A percentile compares a stretch with the other conserved stretches of the same genome.
Conservation (phyloP, 176 grass and related monocot genomes). For the Puya raimondii region DNA sequence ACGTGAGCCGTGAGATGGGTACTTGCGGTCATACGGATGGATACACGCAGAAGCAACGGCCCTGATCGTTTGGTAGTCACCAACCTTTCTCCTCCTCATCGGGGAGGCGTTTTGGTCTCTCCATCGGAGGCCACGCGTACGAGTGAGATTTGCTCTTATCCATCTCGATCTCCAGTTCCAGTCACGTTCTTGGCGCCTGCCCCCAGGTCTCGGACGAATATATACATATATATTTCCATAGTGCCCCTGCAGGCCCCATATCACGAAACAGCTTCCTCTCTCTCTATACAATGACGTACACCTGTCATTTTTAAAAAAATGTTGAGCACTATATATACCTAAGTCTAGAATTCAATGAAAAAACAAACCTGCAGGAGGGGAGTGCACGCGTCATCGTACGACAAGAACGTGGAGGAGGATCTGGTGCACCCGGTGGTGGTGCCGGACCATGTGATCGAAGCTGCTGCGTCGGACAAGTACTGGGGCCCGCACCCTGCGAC, state of each 20-base stretch:
- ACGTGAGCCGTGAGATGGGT: too few species aligned
- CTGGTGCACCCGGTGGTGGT: conserved; percentile 58
- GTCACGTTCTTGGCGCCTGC: neutral
- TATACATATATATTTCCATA: neutral
- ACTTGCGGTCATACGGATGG: too few species aligned
- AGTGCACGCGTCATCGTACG: conserved; percentile 69
- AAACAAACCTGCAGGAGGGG: conserved; percentile 49
- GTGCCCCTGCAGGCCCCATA: neutral
- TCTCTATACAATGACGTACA: neutral
- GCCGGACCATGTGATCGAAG: conserved; percentile 88
- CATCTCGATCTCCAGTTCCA: neutral
- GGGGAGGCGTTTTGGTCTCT: too few species aligned
- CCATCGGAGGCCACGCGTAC: neutral
- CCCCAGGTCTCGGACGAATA: neutral
- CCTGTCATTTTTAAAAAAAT: too few species aligned
- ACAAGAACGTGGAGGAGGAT: conserved; percentile 83
- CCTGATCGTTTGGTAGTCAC: too few species aligned
- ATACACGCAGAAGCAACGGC: too few species aligned
- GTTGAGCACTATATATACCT: too few species aligned
- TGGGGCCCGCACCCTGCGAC: conserved; percentile 78
- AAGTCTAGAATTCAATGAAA: too few species aligned
- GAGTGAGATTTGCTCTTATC: conserved; percentile 24
- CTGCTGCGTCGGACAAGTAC: conserved; percentile 56
- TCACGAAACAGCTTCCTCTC: conserved; percentile 5
- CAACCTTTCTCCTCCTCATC: too few species aligned